Conservation (phyloP, 2,329 filamentous ascomycete species). For the Talaromyces albobiverticillius region DNA sequence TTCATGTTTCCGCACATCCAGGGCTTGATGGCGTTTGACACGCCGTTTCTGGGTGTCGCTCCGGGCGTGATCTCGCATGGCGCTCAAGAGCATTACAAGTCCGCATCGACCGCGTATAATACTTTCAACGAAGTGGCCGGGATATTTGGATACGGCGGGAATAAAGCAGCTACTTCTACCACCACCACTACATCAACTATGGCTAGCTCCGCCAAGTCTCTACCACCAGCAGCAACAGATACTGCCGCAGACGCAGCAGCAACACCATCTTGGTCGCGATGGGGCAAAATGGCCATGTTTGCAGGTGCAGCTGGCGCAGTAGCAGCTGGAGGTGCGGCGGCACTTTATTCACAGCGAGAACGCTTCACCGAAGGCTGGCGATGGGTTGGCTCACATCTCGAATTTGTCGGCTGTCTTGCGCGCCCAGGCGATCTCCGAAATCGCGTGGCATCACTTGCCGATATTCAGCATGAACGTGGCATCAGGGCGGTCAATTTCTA, state of each 20-base stretch:
- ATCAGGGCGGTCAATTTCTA: conserved; percentile 86
- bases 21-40: conserved; percentile 89
- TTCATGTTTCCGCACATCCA: conserved; percentile 94
- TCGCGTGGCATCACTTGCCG: conserved; percentile 67
- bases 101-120: conserved; percentile 67
- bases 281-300: conserved; percentile 81
- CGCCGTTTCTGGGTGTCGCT: conserved; percentile 66
- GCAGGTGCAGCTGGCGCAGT: conserved; percentile 79
- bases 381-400: conserved; percentile 87
- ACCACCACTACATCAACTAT: conserved; percentile 19
- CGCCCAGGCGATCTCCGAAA: conserved; percentile 77
- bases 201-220: conserved; percentile 20
- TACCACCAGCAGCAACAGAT: conserved; percentile 31
- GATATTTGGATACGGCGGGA: conserved; percentile 64
- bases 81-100: conserved; percentile 81
- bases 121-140: conserved; percentile 62
- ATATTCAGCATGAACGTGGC: conserved; percentile 61
- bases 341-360: conserved; percentile 81
- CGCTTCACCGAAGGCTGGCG: conserved; percentile 71
- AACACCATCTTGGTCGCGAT: conserved; percentile 65
- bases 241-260: conserved; percentile 46
- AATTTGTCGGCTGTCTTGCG: conserved; percentile 87
- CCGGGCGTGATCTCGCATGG: conserved; percentile 51
- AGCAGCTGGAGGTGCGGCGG: conserved; percentile 76
- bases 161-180: conserved; percentile 20